Evolutionary conservation across 106 monocot species (phyloP).

Genomic region (Platanthera guangdongensis): DNA sequence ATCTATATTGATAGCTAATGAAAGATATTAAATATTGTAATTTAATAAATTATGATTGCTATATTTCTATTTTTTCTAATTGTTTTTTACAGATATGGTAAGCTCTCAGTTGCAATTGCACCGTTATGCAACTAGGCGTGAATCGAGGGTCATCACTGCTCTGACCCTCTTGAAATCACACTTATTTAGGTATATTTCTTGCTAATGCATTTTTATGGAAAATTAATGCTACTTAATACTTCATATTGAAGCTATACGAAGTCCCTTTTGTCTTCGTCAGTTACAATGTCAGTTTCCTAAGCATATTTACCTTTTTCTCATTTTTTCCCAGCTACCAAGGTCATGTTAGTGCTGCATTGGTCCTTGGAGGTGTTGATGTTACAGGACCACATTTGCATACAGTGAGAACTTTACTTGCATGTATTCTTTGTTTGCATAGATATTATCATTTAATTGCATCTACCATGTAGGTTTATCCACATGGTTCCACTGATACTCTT

Average conservation of each 20-base stretch:
- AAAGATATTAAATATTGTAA: not conserved
- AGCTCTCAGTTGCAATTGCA: slow-evolving; percentile 95
- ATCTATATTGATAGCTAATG: not conserved
- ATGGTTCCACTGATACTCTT: slow-evolving; percentile 99
- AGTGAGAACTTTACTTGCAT: slow-evolving; percentile 26
- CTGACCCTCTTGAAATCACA: slow-evolving; percentile 90
- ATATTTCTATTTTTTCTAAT: not conserved
- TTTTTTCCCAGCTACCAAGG: slow-evolving; percentile 71
- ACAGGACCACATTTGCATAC: slow-evolving; percentile 99
- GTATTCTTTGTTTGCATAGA: not conserved
- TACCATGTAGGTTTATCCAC: slow-evolving; percentile 75
- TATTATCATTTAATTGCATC: not conserved
- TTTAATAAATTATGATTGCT: not conserved
- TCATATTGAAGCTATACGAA: no score
- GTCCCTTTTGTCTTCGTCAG: no score
- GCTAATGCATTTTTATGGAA: not conserved
- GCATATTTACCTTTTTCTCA: slow-evolving; percentile 5
- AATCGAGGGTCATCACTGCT: slow-evolving; percentile 93
- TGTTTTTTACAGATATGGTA: slow-evolving; percentile 67
- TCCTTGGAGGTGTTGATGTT: slow-evolving; percentile 97
- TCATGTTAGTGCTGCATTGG: slow-evolving; percentile 93
- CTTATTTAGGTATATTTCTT: slow-evolving; percentile 57
- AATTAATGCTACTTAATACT: no score
- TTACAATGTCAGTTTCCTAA: not conserved
- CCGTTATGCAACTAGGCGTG: slow-evolving; percentile 96